Percentiles rank a stretch among this genome's conserved stretches.
Evolutionary conservation across 129 eudicot genomes (phyloP).

Genomic region (Sambucus nigra): DNA sequence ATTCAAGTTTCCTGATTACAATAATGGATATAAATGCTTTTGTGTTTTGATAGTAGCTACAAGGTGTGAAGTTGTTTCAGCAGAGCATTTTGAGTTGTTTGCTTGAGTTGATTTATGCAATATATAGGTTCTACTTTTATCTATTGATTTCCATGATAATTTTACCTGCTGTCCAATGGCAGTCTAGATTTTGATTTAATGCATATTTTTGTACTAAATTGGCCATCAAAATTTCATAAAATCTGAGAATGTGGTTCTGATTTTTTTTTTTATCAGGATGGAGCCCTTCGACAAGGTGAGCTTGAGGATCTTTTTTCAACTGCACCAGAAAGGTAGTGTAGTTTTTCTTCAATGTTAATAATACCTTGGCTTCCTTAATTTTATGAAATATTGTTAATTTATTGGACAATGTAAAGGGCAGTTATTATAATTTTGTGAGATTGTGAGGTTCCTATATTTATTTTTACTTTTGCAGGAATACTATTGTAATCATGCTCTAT

Average conservation of each 20-base stretch:
- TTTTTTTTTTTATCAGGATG: constrained; percentile 66
- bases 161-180: not conserved
- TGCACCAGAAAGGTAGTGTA: constrained; percentile 82
- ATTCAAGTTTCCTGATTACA: no score
- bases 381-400: no score
- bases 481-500: no score
- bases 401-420: not conserved
- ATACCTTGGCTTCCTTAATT: not conserved
- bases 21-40: no score
- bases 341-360: constrained; percentile 3
- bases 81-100: no score
- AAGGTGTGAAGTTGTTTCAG: no score
- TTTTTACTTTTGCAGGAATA: not conserved
- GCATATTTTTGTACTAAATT: not conserved
- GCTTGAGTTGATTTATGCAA: no score
- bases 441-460: no score
- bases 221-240: not conserved
- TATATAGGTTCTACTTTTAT: not conserved
- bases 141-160: not conserved
- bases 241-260: constrained; percentile 1
- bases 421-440: no score
- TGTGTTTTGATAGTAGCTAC: no score
- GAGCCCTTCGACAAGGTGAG: constrained; percentile 58
- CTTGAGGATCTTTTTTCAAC: constrained; percentile 90
- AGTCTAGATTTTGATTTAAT: not conserved